These are phyloP conservation scores for Aspergillus pseudonomiae DNA, from an alignment of 2,329 filamentous ascomycete species.

Conservation along the genomic window DNA sequence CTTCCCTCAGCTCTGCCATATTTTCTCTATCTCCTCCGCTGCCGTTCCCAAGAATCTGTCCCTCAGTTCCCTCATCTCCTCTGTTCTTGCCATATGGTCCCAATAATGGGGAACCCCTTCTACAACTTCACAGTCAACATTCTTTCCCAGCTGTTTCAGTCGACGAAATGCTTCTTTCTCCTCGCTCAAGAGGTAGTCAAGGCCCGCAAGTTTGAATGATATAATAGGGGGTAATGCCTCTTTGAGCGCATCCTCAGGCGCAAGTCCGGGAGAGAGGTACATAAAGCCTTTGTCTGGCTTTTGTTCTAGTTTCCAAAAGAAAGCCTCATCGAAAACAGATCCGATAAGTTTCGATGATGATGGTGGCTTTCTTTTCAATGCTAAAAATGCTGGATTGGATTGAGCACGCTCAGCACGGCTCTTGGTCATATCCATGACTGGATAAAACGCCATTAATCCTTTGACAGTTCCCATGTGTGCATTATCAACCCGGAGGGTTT, in stretches of 20 bases:
- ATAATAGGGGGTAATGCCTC: background rate
- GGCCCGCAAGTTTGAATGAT: background rate
- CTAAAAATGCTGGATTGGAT: background rate
- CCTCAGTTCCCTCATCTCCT: background rate
- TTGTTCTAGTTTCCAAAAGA: background rate
- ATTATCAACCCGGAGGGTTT: background rate
- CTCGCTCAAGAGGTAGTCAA: background rate
- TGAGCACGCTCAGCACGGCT: background rate
- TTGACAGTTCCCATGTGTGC: background rate
- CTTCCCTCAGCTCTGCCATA: background rate
- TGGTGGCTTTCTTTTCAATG: background rate
- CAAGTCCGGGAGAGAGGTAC: background rate
- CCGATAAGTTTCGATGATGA: background rate
- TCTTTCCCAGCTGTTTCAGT: background rate
- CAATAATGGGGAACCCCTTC: background rate
- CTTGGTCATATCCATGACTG: conserved; percentile 1
- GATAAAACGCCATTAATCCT: background rate
- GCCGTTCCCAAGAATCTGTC: background rate
- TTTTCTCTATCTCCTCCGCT: background rate
- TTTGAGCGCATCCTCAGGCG: background rate
- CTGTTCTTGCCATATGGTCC: background rate
- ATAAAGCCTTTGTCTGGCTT: background rate
- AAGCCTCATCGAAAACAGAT: background rate
- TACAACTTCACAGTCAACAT: background rate
- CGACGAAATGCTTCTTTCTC: background rate